A percentile compares a stretch with the other conserved stretches of the same genome.
Evolutionary conservation across 106 monocot species (phyloP).

Genomic region (Posidonia australis): DNA sequence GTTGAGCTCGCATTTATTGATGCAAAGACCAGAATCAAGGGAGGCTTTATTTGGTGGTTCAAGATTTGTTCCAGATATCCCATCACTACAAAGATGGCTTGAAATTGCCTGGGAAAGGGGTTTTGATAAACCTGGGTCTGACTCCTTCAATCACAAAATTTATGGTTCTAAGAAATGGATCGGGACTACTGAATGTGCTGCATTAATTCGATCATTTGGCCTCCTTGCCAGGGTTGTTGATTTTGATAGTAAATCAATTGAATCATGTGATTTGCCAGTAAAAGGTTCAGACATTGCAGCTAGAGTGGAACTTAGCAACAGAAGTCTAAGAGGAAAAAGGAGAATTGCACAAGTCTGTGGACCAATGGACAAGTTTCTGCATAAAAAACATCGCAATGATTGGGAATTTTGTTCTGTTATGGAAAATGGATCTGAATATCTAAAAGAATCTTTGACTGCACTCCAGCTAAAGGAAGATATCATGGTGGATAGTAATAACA

Average conservation of each 20-base stretch:
- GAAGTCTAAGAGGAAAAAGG: conserved; percentile 18
- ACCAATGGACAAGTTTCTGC: conserved; percentile 85
- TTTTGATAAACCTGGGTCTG: conserved; percentile 56
- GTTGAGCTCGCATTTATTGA: conserved; percentile 77
- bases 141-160: conserved; percentile 46
- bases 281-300: background rate
- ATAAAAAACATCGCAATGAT: background rate
- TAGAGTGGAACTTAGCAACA: background rate
- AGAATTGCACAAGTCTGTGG: conserved; percentile 31
- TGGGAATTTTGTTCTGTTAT: background rate
- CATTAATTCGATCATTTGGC: conserved; percentile 83
- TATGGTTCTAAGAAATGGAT: conserved; percentile 82
- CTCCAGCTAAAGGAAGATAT: background rate
- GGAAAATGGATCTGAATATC: conserved; percentile 1
- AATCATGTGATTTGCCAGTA: conserved; percentile 6
- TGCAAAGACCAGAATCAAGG: conserved; percentile 55
- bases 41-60: conserved; percentile 73
- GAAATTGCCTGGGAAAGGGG: conserved; percentile 90
- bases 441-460: background rate
- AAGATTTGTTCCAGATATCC: conserved; percentile 87
- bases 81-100: conserved; percentile 87
- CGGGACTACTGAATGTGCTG: conserved; percentile 91
- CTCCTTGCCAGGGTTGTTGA: conserved; percentile 76
- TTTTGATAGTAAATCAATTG: conserved; percentile 54
- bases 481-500: background rate